Percentiles rank a stretch among this genome's conserved stretches.
Evolutionary conservation across 495 filamentous ascomycete species (phyloP).

Genomic region (Achaetomiella virescens): DNA sequence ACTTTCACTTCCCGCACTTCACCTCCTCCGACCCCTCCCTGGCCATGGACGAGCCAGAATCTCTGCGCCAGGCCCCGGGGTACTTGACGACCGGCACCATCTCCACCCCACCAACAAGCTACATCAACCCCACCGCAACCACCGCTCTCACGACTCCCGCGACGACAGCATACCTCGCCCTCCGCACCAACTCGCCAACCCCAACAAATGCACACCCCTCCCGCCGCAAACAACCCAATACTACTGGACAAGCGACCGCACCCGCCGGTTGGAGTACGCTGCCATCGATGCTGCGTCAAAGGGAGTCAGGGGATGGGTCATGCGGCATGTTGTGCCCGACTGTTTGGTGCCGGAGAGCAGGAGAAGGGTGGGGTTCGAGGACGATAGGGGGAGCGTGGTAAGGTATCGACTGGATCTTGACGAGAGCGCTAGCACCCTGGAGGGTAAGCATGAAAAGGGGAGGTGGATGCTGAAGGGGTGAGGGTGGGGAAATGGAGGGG

Average conservation of each 20-base stretch:
- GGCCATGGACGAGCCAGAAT: constrained; percentile 15
- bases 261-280: constrained; percentile 50
- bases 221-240: constrained; percentile 51
- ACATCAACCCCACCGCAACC: too few relatives aligned
- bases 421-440: constrained; percentile 24
- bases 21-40: constrained; percentile 34
- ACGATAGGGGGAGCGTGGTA: constrained; percentile 49
- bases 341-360: constrained; percentile 45
- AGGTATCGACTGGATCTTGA: constrained; percentile 48
- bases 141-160: not conserved
- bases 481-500: constrained; percentile 17
- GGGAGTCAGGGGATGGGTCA: constrained; percentile 49
- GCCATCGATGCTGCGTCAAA: constrained; percentile 50
- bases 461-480: constrained; percentile 9
- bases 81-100: not conserved
- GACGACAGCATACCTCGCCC: not conserved
- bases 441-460: too few relatives aligned
- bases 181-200: not conserved
- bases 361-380: constrained; percentile 43
- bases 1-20: constrained; percentile 45
- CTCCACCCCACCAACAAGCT: not conserved
- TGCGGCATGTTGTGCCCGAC: constrained; percentile 47
- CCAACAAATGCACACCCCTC: constrained; percentile 18
- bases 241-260: constrained; percentile 52
- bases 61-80: not conserved